phyloP scores from a whole-genome alignment of 1,284 basidiomycete species.

The Ganoderma meredithae region DNA sequence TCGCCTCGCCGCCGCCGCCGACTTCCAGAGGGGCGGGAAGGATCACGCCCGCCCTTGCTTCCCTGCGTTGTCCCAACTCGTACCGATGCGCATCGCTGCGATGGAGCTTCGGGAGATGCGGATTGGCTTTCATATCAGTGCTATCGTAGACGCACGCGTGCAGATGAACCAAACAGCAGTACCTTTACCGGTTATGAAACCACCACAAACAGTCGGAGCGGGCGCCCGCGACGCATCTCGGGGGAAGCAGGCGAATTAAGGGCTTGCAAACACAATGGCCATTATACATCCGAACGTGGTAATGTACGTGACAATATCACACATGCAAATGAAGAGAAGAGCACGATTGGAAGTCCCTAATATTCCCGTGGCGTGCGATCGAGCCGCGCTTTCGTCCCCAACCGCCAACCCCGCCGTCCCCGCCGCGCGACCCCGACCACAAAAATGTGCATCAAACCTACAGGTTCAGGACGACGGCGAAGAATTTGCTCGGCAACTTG shows the following conservation, averaged over 20 bases:
- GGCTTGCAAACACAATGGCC: background rate
- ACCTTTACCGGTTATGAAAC: background rate
- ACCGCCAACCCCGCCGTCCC: background rate
- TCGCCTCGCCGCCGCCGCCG: background rate
- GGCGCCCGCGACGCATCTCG: background rate
- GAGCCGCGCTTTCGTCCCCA: background rate
- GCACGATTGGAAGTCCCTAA: background rate
- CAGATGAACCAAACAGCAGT: background rate
- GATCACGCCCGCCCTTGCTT: background rate
- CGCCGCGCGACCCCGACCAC: background rate
- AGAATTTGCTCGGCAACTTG: slow-evolving; percentile 2
- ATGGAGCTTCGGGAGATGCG: background rate
- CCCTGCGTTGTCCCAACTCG: background rate
- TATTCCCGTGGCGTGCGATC: background rate
- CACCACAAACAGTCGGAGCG: background rate
- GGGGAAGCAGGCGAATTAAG: background rate
- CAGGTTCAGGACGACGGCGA: slow-evolving; percentile 13
- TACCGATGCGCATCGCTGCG: background rate
- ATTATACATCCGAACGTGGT: background rate
- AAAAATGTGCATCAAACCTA: background rate
- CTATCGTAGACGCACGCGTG: background rate
- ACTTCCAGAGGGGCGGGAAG: background rate
- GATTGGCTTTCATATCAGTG: background rate
- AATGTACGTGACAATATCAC: background rate
- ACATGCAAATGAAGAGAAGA: background rate